A percentile compares a stretch with the other conserved stretches of the same genome.
Evolutionary conservation across 1,284 basidiomycete species (phyloP).

Genomic region (Thelephora terrestris): DNA sequence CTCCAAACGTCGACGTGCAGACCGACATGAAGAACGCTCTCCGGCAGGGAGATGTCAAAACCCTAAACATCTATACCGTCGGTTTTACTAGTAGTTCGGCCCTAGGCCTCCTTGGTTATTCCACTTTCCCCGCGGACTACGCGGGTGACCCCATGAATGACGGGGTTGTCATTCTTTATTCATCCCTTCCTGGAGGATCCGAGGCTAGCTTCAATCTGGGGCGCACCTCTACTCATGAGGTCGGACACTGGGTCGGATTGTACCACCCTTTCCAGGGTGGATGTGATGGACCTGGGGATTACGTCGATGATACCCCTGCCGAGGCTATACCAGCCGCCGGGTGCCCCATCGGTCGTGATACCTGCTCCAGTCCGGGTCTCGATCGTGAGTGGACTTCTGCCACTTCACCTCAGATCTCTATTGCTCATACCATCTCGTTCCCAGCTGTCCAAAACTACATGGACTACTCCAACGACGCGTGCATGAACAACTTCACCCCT

Average conservation of each 20-base stretch:
- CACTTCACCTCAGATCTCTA: no score
- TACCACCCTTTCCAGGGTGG: conserved; percentile 55
- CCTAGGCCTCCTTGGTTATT: conserved; percentile 37
- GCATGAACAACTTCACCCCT: conserved; percentile 39
- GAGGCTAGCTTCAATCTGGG: conserved; percentile 37
- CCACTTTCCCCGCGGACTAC: conserved; percentile 39
- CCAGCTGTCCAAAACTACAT: conserved; percentile 29
- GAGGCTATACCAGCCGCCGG: conserved; percentile 35
- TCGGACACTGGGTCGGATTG: conserved; percentile 46
- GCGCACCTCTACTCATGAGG: conserved; percentile 44
- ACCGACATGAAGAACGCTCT: conserved; percentile 33
- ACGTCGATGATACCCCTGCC: conserved; percentile 39
- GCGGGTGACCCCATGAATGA: conserved; percentile 30
- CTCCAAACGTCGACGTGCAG: no score
- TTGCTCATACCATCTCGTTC: no score
- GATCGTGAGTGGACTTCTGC: conserved; percentile 6
- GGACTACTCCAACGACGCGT: conserved; percentile 20
- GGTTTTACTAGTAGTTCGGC: conserved; percentile 27
- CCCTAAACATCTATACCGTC: conserved; percentile 44
- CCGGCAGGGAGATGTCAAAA: conserved; percentile 29
- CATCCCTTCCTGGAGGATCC: conserved; percentile 39
- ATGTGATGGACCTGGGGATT: conserved; percentile 38
- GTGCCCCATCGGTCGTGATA: conserved; percentile 37
- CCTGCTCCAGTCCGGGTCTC: conserved; percentile 31
- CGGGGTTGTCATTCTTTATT: conserved; percentile 40